Evolutionary conservation across 345 rosid genomes (phyloP).

Genomic region (Brassica rapa): DNA sequence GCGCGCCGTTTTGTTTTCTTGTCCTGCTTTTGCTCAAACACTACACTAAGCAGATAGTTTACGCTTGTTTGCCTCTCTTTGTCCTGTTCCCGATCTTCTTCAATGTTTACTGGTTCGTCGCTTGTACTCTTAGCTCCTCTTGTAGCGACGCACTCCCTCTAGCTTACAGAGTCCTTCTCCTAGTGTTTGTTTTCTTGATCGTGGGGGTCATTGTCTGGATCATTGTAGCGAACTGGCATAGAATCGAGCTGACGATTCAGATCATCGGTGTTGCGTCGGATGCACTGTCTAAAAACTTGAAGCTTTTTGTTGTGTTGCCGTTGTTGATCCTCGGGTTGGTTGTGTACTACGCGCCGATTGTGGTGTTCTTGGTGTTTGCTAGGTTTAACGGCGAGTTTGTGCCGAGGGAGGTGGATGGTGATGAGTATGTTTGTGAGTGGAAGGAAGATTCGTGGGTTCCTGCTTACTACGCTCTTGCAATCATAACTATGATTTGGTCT

Average conservation of each 20-base stretch:
- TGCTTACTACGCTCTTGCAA: constrained; percentile 73
- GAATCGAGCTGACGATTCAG: constrained; percentile 71
- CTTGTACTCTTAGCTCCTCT: constrained; percentile 71
- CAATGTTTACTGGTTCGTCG: constrained; percentile 87
- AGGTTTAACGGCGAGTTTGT: constrained; percentile 76
- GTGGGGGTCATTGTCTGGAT: constrained; percentile 81
- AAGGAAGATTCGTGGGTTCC: constrained; percentile 95
- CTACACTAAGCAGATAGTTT: constrained; percentile 84
- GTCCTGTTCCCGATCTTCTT: constrained; percentile 66
- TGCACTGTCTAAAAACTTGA: constrained; percentile 75
- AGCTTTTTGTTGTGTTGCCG: constrained; percentile 67
- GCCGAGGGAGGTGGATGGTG: constrained; percentile 54
- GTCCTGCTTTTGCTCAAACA: constrained; percentile 74
- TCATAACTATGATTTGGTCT: constrained; percentile 91
- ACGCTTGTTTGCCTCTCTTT: constrained; percentile 74
- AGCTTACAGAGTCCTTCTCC: constrained; percentile 64
- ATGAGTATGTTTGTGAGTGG: constrained; percentile 64
- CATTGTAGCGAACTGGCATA: constrained; percentile 74
- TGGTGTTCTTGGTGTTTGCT: constrained; percentile 77
- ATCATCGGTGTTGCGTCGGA: constrained; percentile 79
- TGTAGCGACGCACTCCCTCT: constrained; percentile 70
- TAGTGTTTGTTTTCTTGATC: constrained; percentile 65
- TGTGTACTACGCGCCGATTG: constrained; percentile 67
- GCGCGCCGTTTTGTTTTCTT: constrained; percentile 67
- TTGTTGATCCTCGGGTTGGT: constrained; percentile 58